Conservation (phyloP, 768 basidiomycete genomes). For the Collybiopsis confluens region DNA sequence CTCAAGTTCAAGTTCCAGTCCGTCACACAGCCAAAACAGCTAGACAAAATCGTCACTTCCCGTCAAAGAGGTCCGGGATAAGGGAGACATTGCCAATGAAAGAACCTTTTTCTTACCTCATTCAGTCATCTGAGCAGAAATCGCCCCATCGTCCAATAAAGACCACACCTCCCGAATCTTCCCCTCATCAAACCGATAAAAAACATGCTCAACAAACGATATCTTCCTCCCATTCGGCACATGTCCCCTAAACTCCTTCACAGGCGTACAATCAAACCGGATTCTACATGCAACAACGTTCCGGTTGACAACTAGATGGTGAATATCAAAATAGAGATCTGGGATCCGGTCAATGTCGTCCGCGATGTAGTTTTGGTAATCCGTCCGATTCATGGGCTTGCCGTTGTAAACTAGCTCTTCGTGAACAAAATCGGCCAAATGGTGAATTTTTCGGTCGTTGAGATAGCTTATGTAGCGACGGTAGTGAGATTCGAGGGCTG, state of each 20-base stretch:
- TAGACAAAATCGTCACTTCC: too few species aligned
- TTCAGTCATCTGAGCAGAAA: background rate
- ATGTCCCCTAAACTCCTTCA: background rate
- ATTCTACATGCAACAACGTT: background rate
- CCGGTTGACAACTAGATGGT: background rate
- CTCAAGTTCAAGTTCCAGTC: too few species aligned
- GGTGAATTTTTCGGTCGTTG: background rate
- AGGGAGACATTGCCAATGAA: too few species aligned
- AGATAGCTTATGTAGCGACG: slow-evolving; percentile 1
- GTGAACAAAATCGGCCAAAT: background rate
- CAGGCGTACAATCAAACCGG: background rate
- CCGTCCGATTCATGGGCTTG: background rate
- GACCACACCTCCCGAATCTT: slow-evolving; percentile 5
- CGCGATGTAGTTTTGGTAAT: slow-evolving; percentile 6
- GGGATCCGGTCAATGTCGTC: slow-evolving; percentile 3
- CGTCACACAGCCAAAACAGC: too few species aligned
- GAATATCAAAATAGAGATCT: slow-evolving; percentile 3
- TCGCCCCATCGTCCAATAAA: slow-evolving; percentile 1
- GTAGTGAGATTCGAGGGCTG: background rate
- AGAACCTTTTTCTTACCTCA: background rate
- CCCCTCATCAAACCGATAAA: background rate
- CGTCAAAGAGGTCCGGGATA: too few species aligned
- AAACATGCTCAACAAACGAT: slow-evolving; percentile 3
- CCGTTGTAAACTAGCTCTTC: slow-evolving; percentile 1
- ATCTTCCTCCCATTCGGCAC: background rate